Base-by-base conservation (phyloP, 2,329 filamentous ascomycete genomes). In the Leptographium procerum region DNA sequence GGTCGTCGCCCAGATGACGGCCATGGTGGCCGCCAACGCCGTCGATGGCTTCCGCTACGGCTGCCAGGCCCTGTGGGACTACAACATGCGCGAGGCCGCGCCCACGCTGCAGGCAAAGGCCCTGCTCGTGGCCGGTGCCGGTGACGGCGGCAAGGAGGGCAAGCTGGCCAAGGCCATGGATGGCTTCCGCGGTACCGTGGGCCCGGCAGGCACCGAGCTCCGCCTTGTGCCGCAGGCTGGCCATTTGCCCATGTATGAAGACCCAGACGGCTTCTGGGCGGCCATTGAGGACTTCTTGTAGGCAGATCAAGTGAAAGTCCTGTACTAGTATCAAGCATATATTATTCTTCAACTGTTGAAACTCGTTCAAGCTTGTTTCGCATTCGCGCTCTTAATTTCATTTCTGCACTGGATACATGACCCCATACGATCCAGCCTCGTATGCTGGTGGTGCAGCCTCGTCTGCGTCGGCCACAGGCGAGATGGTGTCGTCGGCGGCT, bases 161-260 rank as follows among this genome's bases (percentile, higher is more conserved):
- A 29, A 28, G 1, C 67, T 95, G 57, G 88, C 88, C 0, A 84
- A 85, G 73, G 87, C 86, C 4, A 95, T 95, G 89, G 83, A 86
- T 57, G 83, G 83, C 16, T 89, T 91, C 78, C 82, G 78, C 57
- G 76, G 71, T 0, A 68, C 73, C 22, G 69, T 89, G 48, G 85
- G 86, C 0, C 69, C 73, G 11, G 68, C 70, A 0, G 81, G 79
- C 0, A 79, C 78, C 0, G 77, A 82, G 60, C 77, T 91, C 63
- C 82, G 79, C 68, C 70, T 87, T 59, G 80, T 95, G 11, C 81
- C 87, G 0, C 74, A 78, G 10, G 84, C 89, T 0, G 90, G 90
- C 0, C 90, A 95, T 73, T 71, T 95, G 66, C 90, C 90, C 0
- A 95, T 95, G 88, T 84, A 84, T 53, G 90, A 79, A 31, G 81